Conservation (phyloP, 2,329 filamentous ascomycete species). For the Atkinsonella hypoxylon region DNA sequence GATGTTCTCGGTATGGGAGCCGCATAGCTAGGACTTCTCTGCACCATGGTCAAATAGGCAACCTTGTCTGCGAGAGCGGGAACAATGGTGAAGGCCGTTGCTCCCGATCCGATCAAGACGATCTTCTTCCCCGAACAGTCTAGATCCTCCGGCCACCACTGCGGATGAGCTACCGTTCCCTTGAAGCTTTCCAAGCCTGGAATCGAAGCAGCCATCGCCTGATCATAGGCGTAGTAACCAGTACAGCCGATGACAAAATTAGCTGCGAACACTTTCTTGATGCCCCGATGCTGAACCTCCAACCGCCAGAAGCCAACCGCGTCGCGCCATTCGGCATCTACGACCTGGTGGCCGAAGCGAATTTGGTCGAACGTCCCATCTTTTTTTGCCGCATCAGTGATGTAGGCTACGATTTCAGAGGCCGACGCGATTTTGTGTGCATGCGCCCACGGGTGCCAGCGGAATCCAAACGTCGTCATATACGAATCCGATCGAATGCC, state of each 20-base stretch:
- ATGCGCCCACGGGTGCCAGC: conserved; percentile 60
- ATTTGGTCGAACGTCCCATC: conserved; percentile 44
- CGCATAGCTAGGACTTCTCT: conserved; percentile 65
- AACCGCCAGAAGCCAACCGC: conserved; percentile 44
- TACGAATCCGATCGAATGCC: conserved; percentile 58
- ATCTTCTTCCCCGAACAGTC: conserved; percentile 56
- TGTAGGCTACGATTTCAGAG: conserved; percentile 38
- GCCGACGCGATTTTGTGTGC: conserved; percentile 38
- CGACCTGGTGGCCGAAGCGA: conserved; percentile 36
- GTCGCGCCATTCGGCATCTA: conserved; percentile 40
- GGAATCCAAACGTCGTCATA: conserved; percentile 51
- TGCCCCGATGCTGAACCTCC: conserved; percentile 24
- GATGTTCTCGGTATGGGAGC: conserved; percentile 37
- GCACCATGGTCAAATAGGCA: conserved; percentile 62
- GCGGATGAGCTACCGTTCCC: conserved; percentile 53
- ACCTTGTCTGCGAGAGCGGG: conserved; percentile 57
- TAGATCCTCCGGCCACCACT: conserved; percentile 63
- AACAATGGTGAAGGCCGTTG: conserved; percentile 67
- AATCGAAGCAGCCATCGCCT: conserved; percentile 47
- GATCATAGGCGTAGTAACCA: conserved; percentile 63
- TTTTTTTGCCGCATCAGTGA: conserved; percentile 36
- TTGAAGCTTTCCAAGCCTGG: conserved; percentile 57
- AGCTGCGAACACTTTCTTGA: conserved; percentile 26
- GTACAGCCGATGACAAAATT: conserved; percentile 46
- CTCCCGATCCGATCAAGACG: conserved; percentile 64